phyloP scores from a whole-genome alignment of 192 early-diverging fungal species.

The Irineochytrium annulatum region DNA sequence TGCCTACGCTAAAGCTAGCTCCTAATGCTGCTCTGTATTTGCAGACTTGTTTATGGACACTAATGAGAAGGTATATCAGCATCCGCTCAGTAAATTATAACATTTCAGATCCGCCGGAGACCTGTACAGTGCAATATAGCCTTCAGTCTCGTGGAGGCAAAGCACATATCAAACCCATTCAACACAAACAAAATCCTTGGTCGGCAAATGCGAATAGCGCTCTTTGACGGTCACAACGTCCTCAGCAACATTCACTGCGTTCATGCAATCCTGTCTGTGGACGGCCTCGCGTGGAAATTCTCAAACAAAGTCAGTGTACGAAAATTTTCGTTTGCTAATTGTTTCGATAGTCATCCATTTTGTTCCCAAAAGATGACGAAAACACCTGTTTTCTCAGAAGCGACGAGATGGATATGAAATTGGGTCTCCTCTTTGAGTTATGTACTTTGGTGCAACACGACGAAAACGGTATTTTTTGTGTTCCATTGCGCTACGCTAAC shows the following conservation, averaged over 20 bases:
- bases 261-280: constrained; percentile 29
- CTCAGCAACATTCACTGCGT: constrained; percentile 48
- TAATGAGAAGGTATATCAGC: constrained; percentile 22
- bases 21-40: neutral
- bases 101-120: constrained; percentile 23
- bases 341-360: constrained; percentile 30
- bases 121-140: constrained; percentile 36
- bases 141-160: constrained; percentile 40
- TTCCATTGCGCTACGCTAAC: neutral
- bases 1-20: neutral
- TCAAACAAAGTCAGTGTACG: constrained; percentile 29
- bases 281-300: constrained; percentile 37
- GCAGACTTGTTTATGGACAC: constrained; percentile 28
- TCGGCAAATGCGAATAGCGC: constrained; percentile 43
- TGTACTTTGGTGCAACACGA: constrained; percentile 37
- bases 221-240: constrained; percentile 39
- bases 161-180: constrained; percentile 23
- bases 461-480: neutral
- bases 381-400: constrained; percentile 44
- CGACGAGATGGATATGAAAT: constrained; percentile 40
- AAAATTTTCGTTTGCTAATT: neutral
- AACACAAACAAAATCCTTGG: constrained; percentile 28
- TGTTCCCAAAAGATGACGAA: constrained; percentile 49
- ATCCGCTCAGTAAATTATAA: neutral
- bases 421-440: constrained; percentile 46